A percentile compares a stretch with the other conserved stretches of the same genome.
Evolutionary conservation across 1,139 yeast species (phyloP).

Genomic region (Citeromyces siamensis): DNA sequence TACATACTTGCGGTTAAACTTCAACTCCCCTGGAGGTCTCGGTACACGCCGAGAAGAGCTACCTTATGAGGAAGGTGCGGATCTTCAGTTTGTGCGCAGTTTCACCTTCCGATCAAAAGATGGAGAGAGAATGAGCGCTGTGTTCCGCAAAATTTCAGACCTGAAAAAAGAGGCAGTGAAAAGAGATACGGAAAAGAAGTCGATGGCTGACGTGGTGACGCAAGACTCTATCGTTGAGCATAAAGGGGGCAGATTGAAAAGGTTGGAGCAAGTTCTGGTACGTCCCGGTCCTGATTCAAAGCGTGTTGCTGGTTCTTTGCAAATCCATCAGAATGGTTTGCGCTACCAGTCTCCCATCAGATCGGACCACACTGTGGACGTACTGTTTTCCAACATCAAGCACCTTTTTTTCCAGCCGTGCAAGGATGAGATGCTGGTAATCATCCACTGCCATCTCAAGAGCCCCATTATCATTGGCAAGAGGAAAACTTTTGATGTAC

Average conservation of each 20-base stretch:
- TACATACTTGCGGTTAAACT: slow-evolving; percentile 81
- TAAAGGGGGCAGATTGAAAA: slow-evolving; percentile 70
- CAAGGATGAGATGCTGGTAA: slow-evolving; percentile 85
- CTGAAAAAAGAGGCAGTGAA: slow-evolving; percentile 87
- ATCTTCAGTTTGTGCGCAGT: slow-evolving; percentile 77
- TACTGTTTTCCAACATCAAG: slow-evolving; percentile 80
- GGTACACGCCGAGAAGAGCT: slow-evolving; percentile 61
- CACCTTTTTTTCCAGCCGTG: slow-evolving; percentile 94
- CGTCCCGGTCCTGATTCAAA: slow-evolving; percentile 97
- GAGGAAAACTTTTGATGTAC: slow-evolving; percentile 90
- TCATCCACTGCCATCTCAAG: slow-evolving; percentile 87
- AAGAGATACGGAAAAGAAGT: slow-evolving; percentile 84
- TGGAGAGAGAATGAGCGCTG: slow-evolving; percentile 84
- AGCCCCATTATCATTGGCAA: slow-evolving; percentile 94
- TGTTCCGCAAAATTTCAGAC: slow-evolving; percentile 82
- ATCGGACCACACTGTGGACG: slow-evolving; percentile 78
- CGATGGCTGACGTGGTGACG: slow-evolving; percentile 87
- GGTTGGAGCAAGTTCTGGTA: slow-evolving; percentile 79
- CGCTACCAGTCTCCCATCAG: slow-evolving; percentile 80
- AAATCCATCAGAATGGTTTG: slow-evolving; percentile 93
- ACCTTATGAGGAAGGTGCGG: slow-evolving; percentile 85
- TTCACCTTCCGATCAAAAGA: slow-evolving; percentile 86
- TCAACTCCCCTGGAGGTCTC: slow-evolving; percentile 89
- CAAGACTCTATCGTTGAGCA: slow-evolving; percentile 84
- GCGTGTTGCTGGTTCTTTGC: slow-evolving; percentile 83